Percentiles rank a stretch among this genome's conserved stretches.
Evolutionary conservation across 2,329 filamentous ascomycete species (phyloP).

Genomic region (Cladophialophora immunda): DNA sequence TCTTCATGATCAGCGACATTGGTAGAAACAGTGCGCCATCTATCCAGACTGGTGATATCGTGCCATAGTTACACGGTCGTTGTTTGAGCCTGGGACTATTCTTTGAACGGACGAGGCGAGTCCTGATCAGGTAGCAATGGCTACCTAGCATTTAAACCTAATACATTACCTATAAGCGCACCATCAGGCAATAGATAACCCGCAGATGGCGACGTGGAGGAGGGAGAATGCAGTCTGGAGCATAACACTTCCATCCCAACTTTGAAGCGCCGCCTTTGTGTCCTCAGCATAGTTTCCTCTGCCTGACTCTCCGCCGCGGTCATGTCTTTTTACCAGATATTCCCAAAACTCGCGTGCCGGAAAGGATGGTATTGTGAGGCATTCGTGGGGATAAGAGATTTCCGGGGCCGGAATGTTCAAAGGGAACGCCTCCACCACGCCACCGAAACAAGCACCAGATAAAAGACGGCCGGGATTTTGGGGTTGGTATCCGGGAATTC

Average conservation of each 20-base stretch:
- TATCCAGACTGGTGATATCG: not conserved
- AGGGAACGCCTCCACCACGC: constrained; percentile 39
- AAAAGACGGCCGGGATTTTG: constrained; percentile 38
- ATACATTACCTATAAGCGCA: not conserved
- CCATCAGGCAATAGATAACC: not conserved
- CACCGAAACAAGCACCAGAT: constrained; percentile 35
- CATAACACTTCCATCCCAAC: not conserved
- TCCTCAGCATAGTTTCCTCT: too few species aligned
- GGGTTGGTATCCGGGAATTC: constrained; percentile 42
- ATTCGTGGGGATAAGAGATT: constrained; percentile 48
- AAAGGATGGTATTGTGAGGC: too few species aligned
- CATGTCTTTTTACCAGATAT: constrained; percentile 23
- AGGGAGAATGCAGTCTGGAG: not conserved
- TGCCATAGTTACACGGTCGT: not conserved
- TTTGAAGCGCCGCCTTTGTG: too few species aligned
- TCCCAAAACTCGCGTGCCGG: constrained; percentile 48
- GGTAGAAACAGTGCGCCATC: not conserved
- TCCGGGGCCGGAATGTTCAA: constrained; percentile 44
- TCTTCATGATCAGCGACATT: not conserved
- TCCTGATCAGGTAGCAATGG: not conserved
- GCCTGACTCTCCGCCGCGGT: not conserved
- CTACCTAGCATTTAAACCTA: not conserved
- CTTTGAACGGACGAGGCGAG: not conserved
- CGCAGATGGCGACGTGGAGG: not conserved
- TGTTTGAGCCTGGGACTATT: not conserved